phyloP scores from a whole-genome alignment of 495 filamentous ascomycete genomes.

The Rostrohypoxylon terebratum region DNA sequence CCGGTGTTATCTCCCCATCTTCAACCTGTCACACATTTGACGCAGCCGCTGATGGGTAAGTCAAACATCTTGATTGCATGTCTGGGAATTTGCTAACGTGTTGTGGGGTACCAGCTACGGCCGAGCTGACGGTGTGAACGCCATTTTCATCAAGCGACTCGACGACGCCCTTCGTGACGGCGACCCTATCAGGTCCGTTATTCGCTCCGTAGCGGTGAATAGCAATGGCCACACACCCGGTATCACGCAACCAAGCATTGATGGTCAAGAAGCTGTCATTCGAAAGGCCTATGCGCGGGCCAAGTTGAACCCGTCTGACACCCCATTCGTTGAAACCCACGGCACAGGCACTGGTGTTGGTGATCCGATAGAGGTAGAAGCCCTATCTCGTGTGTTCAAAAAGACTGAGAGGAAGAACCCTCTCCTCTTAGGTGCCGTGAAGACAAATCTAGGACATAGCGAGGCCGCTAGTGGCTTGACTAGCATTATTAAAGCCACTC shows the following conservation, averaged over 20 bases:
- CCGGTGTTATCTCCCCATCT: conserved; percentile 56
- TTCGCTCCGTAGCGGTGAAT: conserved; percentile 60
- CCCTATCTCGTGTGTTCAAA: conserved; percentile 38
- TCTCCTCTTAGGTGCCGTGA: conserved; percentile 1
- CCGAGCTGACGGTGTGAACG: conserved; percentile 45
- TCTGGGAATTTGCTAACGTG: conserved; percentile 18
- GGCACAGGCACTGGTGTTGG: conserved; percentile 64
- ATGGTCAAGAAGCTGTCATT: conserved; percentile 59
- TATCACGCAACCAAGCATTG: conserved; percentile 57
- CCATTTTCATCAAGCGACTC: conserved; percentile 59
- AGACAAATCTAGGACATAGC: conserved; percentile 49
- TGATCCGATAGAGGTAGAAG: conserved; percentile 60
- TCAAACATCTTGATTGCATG: neutral
- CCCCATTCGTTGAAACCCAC: conserved; percentile 61
- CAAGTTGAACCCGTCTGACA: conserved; percentile 50
- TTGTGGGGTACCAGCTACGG: conserved; percentile 22
- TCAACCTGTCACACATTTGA: conserved; percentile 60
- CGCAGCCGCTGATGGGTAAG: conserved; percentile 45
- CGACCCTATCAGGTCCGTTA: conserved; percentile 61
- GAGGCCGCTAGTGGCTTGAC: conserved; percentile 57
- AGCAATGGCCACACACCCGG: conserved; percentile 57
- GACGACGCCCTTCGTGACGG: conserved; percentile 56
- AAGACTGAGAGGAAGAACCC: neutral
- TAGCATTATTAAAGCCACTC: conserved; percentile 56
- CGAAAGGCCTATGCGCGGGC: conserved; percentile 53